Percentiles rank a stretch among this genome's conserved stretches.
Conservation (phyloP, 2,329 filamentous ascomycete species). For the Colletotrichum brevisporum region DNA sequence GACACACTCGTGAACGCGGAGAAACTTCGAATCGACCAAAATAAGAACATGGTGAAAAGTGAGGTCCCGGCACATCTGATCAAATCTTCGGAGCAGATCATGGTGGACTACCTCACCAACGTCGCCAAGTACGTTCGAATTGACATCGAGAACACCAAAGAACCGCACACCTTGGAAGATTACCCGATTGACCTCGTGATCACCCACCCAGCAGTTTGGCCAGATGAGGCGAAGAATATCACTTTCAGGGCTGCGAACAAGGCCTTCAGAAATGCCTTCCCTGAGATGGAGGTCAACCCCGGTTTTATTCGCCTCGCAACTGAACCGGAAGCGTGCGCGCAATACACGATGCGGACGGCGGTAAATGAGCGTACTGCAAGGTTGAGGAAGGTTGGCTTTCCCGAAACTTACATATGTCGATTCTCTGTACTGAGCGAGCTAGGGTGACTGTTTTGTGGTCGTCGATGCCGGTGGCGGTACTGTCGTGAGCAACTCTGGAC, state of each 20-base stretch:
- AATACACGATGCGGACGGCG: constrained; percentile 41
- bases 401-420: no score
- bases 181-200: constrained; percentile 30
- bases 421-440: not conserved
- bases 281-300: constrained; percentile 8
- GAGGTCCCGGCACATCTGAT: constrained; percentile 17
- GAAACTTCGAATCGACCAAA: not conserved
- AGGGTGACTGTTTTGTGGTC: constrained; percentile 48
- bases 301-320: constrained; percentile 40
- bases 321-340: constrained; percentile 46
- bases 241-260: constrained; percentile 37
- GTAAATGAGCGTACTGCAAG: constrained; percentile 21
- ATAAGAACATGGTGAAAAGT: not conserved
- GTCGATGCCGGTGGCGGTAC: constrained; percentile 52
- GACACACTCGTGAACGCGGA: not conserved
- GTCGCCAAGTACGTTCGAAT: constrained; percentile 12
- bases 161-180: not conserved
- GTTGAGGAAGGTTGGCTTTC: constrained; percentile 15
- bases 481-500: constrained; percentile 35
- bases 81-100: constrained; percentile 14
- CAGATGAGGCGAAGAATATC: constrained; percentile 40
- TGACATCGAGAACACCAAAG: constrained; percentile 10
- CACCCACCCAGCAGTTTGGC: constrained; percentile 40
- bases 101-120: constrained; percentile 25
- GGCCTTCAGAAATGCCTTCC: constrained; percentile 27